Base-by-base conservation (phyloP, 139 green algal species). In the Pseudopediastrum boryanum region DNA sequence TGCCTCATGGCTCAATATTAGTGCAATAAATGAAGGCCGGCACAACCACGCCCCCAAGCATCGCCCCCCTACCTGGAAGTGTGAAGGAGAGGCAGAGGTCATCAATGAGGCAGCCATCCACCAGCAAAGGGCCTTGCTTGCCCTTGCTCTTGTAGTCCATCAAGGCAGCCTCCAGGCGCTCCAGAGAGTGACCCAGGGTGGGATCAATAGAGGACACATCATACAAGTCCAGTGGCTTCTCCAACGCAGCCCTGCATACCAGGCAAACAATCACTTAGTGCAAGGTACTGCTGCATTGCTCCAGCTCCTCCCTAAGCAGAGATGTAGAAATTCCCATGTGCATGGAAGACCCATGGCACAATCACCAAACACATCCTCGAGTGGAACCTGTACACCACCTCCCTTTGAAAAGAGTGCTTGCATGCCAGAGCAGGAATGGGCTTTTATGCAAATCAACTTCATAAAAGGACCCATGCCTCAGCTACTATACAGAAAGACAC, bases 61-160 rank as follows among this genome's bases (percentile, higher is more conserved):
- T 6, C 46, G 29, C n/a, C 35, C 27, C 29, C 51, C 7, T 42
- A 87, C 94, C 95, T 21, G 96, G 96, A 54, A 99, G 85, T 10
- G 92, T 94, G 85, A 97, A 99, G 27, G 89, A 88, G n/a, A 99
- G 92, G 86, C 90, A 98, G 35, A 99, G 87, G 78, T 98, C 96
- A 38, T 94, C 89, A 31, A 98, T 70, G 8, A 88, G 36, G n/a
- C 81, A 77, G 41, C 92, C 95, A 59, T 96, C 90, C 4, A 98
- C 78, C 27, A 88, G 54, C 50, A 97, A 43, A 2, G 80, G 78
- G 43, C 62, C 77, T 31, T 54, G 19, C 1, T 43, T n/a, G 3
- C 48, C 71, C 13, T 52, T 54, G 27, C 64, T 39, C 10, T 52
- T 46, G 51, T 51, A 48, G 46, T 61, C 48, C 23, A 52, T 62